Conservation (phyloP, 495 filamentous ascomycete genomes). For the Staphylotrichum longicolle region DNA sequence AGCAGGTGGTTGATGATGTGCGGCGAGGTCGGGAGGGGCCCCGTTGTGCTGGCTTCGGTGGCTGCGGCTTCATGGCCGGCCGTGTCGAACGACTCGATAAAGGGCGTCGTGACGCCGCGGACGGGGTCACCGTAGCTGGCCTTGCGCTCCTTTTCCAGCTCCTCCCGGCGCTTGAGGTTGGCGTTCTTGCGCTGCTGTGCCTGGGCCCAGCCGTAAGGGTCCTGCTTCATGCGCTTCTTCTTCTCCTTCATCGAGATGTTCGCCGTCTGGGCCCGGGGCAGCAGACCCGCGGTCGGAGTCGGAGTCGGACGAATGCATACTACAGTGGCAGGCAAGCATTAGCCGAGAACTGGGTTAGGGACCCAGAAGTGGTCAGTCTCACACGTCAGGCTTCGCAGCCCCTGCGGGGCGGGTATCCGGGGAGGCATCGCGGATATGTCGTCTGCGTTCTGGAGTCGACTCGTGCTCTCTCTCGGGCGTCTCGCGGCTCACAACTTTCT, state of each 20-base stretch:
- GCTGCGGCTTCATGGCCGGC: slow-evolving; percentile 43
- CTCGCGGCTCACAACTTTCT: slow-evolving; percentile 30
- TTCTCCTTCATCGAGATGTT: slow-evolving; percentile 47
- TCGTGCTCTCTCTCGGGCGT: slow-evolving; percentile 11
- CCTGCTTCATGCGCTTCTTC: slow-evolving; percentile 51
- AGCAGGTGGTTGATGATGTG: slow-evolving; percentile 73
- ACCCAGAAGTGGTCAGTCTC: slow-evolving; percentile 26
- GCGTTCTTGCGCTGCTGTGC: slow-evolving; percentile 74
- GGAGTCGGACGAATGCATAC: slow-evolving; percentile 49
- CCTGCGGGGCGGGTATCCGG: slow-evolving; percentile 63
- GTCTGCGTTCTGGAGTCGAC: neutral
- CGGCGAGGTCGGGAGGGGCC: slow-evolving; percentile 42
- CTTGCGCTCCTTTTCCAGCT: slow-evolving; percentile 60
- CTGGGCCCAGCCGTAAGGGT: slow-evolving; percentile 68
- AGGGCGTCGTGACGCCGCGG: slow-evolving; percentile 72
- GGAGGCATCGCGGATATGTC: slow-evolving; percentile 62
- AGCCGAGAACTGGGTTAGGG: slow-evolving; percentile 12
- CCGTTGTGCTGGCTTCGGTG: slow-evolving; percentile 36
- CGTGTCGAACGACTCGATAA: slow-evolving; percentile 76
- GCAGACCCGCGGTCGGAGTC: slow-evolving; percentile 9
- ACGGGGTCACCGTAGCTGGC: slow-evolving; percentile 70
- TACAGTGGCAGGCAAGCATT: slow-evolving; percentile 24
- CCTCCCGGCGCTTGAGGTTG: slow-evolving; percentile 69
- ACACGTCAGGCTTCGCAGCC: slow-evolving; percentile 63
- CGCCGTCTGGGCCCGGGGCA: slow-evolving; percentile 51